Percentiles rank a stretch among this genome's conserved stretches.
Evolutionary conservation across 1,284 basidiomycete genomes (phyloP).

Genomic region (Pholiota adiposa): DNA sequence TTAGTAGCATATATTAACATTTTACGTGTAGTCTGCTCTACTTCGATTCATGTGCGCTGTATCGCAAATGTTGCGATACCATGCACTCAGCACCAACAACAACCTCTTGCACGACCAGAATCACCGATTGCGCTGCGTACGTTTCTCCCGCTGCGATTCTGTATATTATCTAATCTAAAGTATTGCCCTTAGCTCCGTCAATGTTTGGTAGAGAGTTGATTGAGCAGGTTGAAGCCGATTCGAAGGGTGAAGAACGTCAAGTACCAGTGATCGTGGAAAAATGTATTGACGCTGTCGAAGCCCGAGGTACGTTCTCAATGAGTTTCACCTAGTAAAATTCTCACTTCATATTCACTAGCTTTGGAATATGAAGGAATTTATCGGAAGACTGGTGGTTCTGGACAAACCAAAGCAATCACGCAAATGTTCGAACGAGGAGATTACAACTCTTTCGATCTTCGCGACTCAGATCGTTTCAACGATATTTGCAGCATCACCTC

Average conservation of each 20-base stretch:
- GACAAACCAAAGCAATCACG: slow-evolving; percentile 92
- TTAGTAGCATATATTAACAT: slow-evolving; percentile 11
- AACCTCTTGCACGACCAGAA: slow-evolving; percentile 39
- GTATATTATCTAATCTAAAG: slow-evolving; percentile 2
- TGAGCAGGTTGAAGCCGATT: slow-evolving; percentile 84
- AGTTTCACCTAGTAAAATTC: background rate
- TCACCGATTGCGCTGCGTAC: slow-evolving; percentile 52
- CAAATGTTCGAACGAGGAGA: slow-evolving; percentile 95
- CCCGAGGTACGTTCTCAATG: slow-evolving; percentile 60
- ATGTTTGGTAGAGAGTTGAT: slow-evolving; percentile 90
- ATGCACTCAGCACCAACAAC: slow-evolving; percentile 54
- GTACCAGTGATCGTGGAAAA: slow-evolving; percentile 94
- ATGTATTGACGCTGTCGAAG: slow-evolving; percentile 92
- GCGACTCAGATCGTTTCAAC: slow-evolving; percentile 90
- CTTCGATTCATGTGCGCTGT: slow-evolving; percentile 79
- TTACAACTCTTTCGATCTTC: slow-evolving; percentile 86
- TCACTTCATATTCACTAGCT: slow-evolving; percentile 47
- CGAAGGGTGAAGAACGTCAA: slow-evolving; percentile 58
- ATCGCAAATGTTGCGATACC: slow-evolving; percentile 58
- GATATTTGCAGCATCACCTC: slow-evolving; percentile 97
- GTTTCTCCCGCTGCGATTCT: no score
- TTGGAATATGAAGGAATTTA: slow-evolving; percentile 96
- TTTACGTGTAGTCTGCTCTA: slow-evolving; percentile 57
- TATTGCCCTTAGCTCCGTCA: slow-evolving; percentile 62
- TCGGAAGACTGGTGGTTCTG: slow-evolving; percentile 94